Evolutionary conservation across 2,329 filamentous ascomycete genomes (phyloP), one percentile per base, ranked within the genome.

Genomic region (Stemphylium beticola): DNA sequence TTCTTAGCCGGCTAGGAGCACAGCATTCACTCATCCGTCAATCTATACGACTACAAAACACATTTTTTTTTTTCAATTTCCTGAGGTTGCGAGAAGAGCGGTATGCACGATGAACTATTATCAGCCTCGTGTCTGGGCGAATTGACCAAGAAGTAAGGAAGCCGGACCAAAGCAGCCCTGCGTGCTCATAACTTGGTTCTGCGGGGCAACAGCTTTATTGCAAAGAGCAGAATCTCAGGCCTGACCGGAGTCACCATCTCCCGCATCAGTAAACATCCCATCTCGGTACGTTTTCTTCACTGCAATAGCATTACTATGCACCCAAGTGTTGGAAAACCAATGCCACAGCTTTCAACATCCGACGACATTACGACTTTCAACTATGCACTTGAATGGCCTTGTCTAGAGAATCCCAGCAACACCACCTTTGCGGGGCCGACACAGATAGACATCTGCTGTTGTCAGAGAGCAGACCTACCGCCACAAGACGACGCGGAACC

Each of bases 351-450:
- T n/a, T 59, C 61, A 18, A 66, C 73, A 49, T 75, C 74, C 5
- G 65, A 75, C 46, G 71, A 75, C 10, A 50, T 73, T 4, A 69
- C 66, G 15, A 67, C 67, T 2, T 61, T 81, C 33, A 75, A 73
- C 49, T 74, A 74, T 72, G 48, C 53, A 6, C 59, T 72, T 14
- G 41, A 54, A 15, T 73, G 69, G 66, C 62, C 65, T 4, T 58
- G 65, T 50, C 58, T 74, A 4, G 61, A 70, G 4, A 65, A 69
- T 32, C 70, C 71, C 1, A 67, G 63, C 55, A 70, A 70, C 41
- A 67, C 63, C 7, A 73, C 72, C 6, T 73, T 71, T 34, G 64
- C 58, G 10, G 65, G 67, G 5, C 46, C 55, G 7, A 57, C 60
- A 8, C 69, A 69, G 36, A 62, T 73, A 40, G 67, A 69, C 42